Evolutionary conservation across 331 rosid species (phyloP), one percentile per base, ranked within the genome.

Genomic region (Ulmus americana): DNA sequence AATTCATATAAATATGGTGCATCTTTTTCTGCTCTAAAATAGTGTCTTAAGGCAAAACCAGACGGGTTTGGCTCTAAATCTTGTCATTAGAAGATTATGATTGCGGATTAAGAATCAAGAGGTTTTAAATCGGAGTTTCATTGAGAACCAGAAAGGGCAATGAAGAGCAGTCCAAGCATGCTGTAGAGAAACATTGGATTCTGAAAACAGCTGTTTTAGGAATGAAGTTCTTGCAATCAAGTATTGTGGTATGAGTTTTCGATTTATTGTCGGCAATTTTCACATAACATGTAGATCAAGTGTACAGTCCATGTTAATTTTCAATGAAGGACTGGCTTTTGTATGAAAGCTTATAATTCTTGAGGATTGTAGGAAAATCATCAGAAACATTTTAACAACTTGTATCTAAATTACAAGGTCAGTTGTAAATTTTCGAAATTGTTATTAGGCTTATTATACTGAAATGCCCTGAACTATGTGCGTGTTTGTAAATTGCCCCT

Each of bases 1-100:
- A 45, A 28, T 35, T 22, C 39, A 38, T 45, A 50, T 39, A 12
- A 59, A 61, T 61, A 40, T 42, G 56, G 43, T 45, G 63, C 56
- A 65, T 16, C 69, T 40, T 60, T 70, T 70, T 70, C 48, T 16
- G 51, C 75, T 65, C 43, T 66, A 53, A 59, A 43, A 15, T 13
- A 11, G 39, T 71, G 18, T 10, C 22, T 13, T 42, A 43, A 64
- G 61, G 51, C 70, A 60, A 39, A 55, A 14, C 65, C 67, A 45
- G 61, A 59, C 53, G 62, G 73, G 57, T 62, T 58, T 51, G 55
- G 69, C 46, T 69, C 74, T 60, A 14, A 63, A 67, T 65, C 44
- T 13, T 63, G 55, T 12, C 42, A 54, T 64, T 51, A 3, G 66
- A 60, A 58, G 56, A 28, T 46, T 45, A 48, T 10, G 41, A 47